A percentile compares a stretch with the other conserved stretches of the same genome.
Evolutionary conservation across 2,329 filamentous ascomycete species (phyloP).

Genomic region (Ciborinia camelliae): DNA sequence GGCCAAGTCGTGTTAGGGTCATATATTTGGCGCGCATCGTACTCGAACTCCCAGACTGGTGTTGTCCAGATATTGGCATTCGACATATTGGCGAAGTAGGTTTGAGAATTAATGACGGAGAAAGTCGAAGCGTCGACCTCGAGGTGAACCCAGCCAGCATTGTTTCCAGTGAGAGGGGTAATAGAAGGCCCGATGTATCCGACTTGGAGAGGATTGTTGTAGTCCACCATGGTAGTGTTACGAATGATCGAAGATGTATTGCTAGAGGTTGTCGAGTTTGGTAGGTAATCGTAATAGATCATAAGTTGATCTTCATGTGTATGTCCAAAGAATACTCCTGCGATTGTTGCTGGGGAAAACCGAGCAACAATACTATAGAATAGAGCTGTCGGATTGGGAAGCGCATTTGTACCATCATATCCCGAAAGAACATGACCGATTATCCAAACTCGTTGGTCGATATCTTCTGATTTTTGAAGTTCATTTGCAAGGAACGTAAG

Average conservation of each 20-base stretch:
- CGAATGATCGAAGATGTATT: slow-evolving; percentile 4
- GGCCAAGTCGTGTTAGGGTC: slow-evolving; percentile 28
- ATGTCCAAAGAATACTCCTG: slow-evolving; percentile 38
- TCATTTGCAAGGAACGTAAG: slow-evolving; percentile 31
- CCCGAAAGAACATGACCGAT: slow-evolving; percentile 33
- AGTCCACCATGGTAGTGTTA: slow-evolving; percentile 31
- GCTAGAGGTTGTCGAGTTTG: slow-evolving; percentile 12
- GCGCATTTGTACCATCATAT: slow-evolving; percentile 28
- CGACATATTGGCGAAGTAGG: slow-evolving; percentile 34
- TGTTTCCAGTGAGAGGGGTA: slow-evolving; percentile 34
- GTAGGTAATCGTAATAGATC: slow-evolving; percentile 35
- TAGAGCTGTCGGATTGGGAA: slow-evolving; percentile 32
- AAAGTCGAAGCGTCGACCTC: slow-evolving; percentile 34
- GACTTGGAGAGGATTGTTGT: slow-evolving; percentile 30
- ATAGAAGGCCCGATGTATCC: slow-evolving; percentile 34
- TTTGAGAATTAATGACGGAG: slow-evolving; percentile 33
- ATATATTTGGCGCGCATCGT: slow-evolving; percentile 32
- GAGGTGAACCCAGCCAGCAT: slow-evolving; percentile 34
- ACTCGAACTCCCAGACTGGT: slow-evolving; percentile 36
- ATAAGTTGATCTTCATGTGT: slow-evolving; percentile 38
- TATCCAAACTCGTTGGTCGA: slow-evolving; percentile 32
- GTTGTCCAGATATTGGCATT: slow-evolving; percentile 30
- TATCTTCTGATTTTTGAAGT: slow-evolving; percentile 30
- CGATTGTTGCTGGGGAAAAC: slow-evolving; percentile 32
- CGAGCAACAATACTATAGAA: slow-evolving; percentile 35